Evolutionary conservation across 2,329 filamentous ascomycete species (phyloP), one percentile per base, ranked within the genome.

Genomic region (Pyrenophora seminiperda): DNA sequence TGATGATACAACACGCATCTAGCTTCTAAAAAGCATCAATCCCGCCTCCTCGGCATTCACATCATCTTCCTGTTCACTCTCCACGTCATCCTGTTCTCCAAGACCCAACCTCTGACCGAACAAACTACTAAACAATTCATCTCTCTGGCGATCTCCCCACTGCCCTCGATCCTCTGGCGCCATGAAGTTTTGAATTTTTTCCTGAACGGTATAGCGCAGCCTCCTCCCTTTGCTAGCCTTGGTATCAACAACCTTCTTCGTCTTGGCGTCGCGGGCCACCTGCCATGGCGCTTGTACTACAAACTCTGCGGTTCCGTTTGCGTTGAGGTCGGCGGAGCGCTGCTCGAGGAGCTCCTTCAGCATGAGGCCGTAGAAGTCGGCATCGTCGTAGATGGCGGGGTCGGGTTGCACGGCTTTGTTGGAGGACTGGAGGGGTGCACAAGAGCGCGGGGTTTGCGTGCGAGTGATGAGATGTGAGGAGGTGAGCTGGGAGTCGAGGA

Each of bases 131-230:
- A 81, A 81, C 53, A 81, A 62, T 58, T 81, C 79, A 56, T 94
- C 90, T 51, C 91, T 84, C 47, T 92, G 91, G 52, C 84, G 82
- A 59, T 88, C 85, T 54, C 90, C 89, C 94, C 94, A 99, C 13
- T 73, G 75, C 3, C 88, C 81, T 44, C 90, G 80, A 70, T 96
- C 89, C 71, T 97, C 91, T 0, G 91, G 87, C 9, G 92, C 92
- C 91, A 97, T 97, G 69, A 97, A 97, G 73, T 97, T 97, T 76
- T 96, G 90, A 67, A 99, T 75, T 78, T 97, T 97, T 77, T 97
- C 93, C 69, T 97, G 92, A 37, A 97, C 91, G 13, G 90, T 94
- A 75, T 93, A 99, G 31, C 91, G 83, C 81, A 99, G 83, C 77
- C 97, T 97, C 41, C 94, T 81, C 5, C 94, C 94, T 75, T 97